Evolutionary conservation across 495 filamentous ascomycete genomes (phyloP), one percentile per base, ranked within the genome.

Genomic region (Talaromyces nanjingensis): DNA sequence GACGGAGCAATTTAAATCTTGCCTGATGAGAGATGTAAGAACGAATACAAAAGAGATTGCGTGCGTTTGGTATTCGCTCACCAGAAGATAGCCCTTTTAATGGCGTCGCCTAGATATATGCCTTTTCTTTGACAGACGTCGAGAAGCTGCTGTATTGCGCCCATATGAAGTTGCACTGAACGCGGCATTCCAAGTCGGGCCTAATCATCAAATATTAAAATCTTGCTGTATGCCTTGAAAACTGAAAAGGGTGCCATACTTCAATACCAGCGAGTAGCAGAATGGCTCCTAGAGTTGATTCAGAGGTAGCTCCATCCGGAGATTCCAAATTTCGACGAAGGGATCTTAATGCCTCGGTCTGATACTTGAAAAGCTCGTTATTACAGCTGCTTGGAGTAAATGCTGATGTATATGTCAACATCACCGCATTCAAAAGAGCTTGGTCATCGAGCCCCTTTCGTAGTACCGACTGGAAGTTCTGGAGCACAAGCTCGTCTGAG

Each of bases 1-100:
- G 9, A 77, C 67, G 2, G 75, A 71, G 31, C 70, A 62, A 66
- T 76, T 75, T 42, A 77, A 67, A 45, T 77, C 75, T 67, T 72
- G 71, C 75, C 75, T 77, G 56, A 56, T 14, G 11, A 63, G 4
- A 0, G 42, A 39, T 65, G 31, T 60, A 42, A 66, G 42, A 60
- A 24, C 57, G 29, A 49, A 8, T 0, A 4, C 18, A 12, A 18
- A 24, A 8, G n/a, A 24, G 22, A 53, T 53, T n/a, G 45, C 20
- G 45, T 7, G 24, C 8, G 18, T 8, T 33, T 8, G 6, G 18
- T 31, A 57, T 16, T 65, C 12, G 31, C 72, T 65, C 27, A 77
- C 75, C 75, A 77, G 62, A 77, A 77, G 22, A 77, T 73, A 54
- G 75, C 75, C 54, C 75, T 72, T 57, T 77, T 75, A 54, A 77